A percentile compares a stretch with the other conserved stretches of the same genome.
Conservation (phyloP, 768 basidiomycete genomes). For the Melanogaster broomeanus region DNA sequence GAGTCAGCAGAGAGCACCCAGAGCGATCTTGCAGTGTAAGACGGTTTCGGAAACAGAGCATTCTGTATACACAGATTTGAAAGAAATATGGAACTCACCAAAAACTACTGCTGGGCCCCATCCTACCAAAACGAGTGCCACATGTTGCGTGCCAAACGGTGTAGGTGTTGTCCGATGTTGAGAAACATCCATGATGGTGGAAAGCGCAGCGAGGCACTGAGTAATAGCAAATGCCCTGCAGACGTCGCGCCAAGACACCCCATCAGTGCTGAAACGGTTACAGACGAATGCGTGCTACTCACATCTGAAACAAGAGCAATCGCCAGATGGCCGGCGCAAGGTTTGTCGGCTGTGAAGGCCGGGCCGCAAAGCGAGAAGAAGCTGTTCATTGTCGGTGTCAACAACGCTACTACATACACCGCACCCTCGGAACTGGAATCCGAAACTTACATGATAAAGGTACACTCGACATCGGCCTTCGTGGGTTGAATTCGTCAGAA, state of each 20-base stretch:
- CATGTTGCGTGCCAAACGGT: constrained; percentile 65
- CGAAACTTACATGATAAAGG: constrained; percentile 11
- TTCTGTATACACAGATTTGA: no score
- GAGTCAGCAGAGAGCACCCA: no score
- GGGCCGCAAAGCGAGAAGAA: background rate
- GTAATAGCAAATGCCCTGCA: constrained; percentile 44
- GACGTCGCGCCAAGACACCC: constrained; percentile 3
- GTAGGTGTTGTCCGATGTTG: constrained; percentile 39
- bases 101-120: constrained; percentile 64
- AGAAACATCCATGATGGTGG: constrained; percentile 53
- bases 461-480: background rate
- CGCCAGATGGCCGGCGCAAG: constrained; percentile 50
- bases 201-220: constrained; percentile 50
- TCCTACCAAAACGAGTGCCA: constrained; percentile 56
- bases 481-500: background rate
- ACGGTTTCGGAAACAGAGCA: background rate
- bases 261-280: background rate
- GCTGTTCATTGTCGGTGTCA: constrained; percentile 7
- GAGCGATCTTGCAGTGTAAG: background rate
- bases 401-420: background rate
- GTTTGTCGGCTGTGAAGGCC: constrained; percentile 9
- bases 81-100: constrained; percentile 35
- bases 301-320: constrained; percentile 59
- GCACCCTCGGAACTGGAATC: background rate
- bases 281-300: constrained; percentile 14